Percentiles rank a stretch among this genome's conserved stretches.
Evolutionary conservation across 2,329 filamentous ascomycete genomes (phyloP).

Genomic region (Colletotrichum aenigma): DNA sequence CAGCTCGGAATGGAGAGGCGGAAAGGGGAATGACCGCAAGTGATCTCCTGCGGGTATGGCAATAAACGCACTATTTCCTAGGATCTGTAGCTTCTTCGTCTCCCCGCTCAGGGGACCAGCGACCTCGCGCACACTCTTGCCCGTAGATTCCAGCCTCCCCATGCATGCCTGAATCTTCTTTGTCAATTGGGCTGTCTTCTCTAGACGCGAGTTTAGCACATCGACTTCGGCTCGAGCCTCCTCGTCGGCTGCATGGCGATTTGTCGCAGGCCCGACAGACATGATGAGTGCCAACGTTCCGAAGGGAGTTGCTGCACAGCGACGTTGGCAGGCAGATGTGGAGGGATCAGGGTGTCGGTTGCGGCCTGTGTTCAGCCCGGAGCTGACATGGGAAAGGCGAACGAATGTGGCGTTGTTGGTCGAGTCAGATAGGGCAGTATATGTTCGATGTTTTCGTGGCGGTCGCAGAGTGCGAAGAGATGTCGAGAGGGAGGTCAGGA

Average conservation of each 20-base stretch:
- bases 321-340: not conserved
- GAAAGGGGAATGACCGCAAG: not conserved
- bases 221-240: slow-evolving; percentile 74
- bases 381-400: not conserved
- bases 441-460: not conserved
- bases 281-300: slow-evolving; percentile 35
- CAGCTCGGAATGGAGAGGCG: not conserved
- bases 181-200: slow-evolving; percentile 90
- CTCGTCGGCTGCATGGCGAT: slow-evolving; percentile 63
- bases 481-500: not conserved
- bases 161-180: slow-evolving; percentile 95
- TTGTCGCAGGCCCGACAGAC: slow-evolving; percentile 54
- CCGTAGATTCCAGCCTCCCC: slow-evolving; percentile 81
- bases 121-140: slow-evolving; percentile 88
- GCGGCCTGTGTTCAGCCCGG: not conserved
- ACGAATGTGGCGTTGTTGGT: not conserved
- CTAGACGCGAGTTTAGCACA: slow-evolving; percentile 74
- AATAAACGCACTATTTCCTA: slow-evolving; percentile 71
- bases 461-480: not conserved
- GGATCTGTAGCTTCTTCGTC: slow-evolving; percentile 86
- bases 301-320: not conserved
- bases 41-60: not conserved
- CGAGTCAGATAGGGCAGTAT: not conserved
- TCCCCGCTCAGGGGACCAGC: slow-evolving; percentile 92
- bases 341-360: not conserved